phyloP scores from a whole-genome alignment of 768 basidiomycete species.

The Kwoniella sp. region DNA sequence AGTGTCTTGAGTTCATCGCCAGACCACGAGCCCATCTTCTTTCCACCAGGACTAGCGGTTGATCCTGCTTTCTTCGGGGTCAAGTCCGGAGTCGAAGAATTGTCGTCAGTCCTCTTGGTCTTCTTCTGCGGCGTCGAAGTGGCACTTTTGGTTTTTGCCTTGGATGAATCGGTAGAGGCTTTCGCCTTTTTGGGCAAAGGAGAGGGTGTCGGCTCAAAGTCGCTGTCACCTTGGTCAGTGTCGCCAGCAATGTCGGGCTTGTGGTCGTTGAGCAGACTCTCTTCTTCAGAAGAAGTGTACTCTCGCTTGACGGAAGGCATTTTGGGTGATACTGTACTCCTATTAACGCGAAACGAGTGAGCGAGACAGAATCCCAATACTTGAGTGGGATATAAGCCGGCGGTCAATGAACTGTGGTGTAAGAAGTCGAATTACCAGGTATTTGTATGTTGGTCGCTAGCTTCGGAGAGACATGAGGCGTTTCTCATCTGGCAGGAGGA shows the following conservation, averaged over 20 bases:
- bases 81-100: neutral
- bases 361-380: no score
- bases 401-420: no score
- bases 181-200: constrained; percentile 1
- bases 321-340: neutral
- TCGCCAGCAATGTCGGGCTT: neutral
- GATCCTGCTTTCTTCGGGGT: neutral
- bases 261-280: neutral
- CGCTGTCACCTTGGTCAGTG: neutral
- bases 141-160: neutral
- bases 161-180: neutral
- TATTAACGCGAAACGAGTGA: no score
- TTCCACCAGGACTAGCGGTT: neutral
- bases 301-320: constrained; percentile 17
- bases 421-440: no score
- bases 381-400: neutral
- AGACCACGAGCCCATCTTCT: constrained; percentile 34
- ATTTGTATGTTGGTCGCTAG: no score
- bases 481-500: no score
- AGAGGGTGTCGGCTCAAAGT: constrained; percentile 1
- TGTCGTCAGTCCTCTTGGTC: constrained; percentile 4
- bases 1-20: constrained; percentile 34
- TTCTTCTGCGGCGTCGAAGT: neutral
- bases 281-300: neutral
- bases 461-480: no score